Conservation (phyloP, 805 yeast species). For the Yarrowia alimentaria region DNA sequence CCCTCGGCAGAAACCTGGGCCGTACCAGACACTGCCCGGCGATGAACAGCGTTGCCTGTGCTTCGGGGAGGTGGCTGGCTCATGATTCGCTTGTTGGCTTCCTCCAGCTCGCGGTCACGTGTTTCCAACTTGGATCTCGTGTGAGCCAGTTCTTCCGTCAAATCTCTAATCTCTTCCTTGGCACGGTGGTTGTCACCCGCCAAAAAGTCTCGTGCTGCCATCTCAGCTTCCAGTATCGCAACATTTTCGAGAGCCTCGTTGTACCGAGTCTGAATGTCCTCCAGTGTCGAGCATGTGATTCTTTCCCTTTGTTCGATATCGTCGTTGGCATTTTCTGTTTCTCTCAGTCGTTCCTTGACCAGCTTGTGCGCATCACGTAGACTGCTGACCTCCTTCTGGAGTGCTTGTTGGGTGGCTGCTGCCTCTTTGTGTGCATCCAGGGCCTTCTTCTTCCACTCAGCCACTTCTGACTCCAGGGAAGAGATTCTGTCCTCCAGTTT, state of each 20-base stretch:
- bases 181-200: slow-evolving; percentile 38
- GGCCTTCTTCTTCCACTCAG: slow-evolving; percentile 37
- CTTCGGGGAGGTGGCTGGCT: not conserved
- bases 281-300: slow-evolving; percentile 39
- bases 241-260: slow-evolving; percentile 42
- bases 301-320: slow-evolving; percentile 47
- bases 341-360: slow-evolving; percentile 41
- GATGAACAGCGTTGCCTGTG: not conserved
- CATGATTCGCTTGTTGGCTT: slow-evolving; percentile 19
- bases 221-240: slow-evolving; percentile 45
- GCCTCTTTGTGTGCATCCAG: slow-evolving; percentile 38
- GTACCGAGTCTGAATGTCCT: slow-evolving; percentile 42
- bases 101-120: slow-evolving; percentile 21
- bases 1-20: slow-evolving; percentile 19
- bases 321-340: slow-evolving; percentile 47
- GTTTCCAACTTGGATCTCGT: slow-evolving; percentile 28
- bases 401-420: slow-evolving; percentile 33
- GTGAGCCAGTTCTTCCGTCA: slow-evolving; percentile 38
- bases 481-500: slow-evolving; percentile 34
- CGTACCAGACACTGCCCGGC: slow-evolving; percentile 7
- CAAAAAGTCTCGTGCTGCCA: slow-evolving; percentile 38
- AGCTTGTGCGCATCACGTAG: slow-evolving; percentile 39
- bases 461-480: slow-evolving; percentile 34
- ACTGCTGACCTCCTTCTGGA: slow-evolving; percentile 35
- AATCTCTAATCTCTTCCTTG: slow-evolving; percentile 39